These are phyloP conservation scores for Vitellaria paradoxa DNA, from an alignment of 179 eudicot genomes.

Conservation along the genomic window DNA sequence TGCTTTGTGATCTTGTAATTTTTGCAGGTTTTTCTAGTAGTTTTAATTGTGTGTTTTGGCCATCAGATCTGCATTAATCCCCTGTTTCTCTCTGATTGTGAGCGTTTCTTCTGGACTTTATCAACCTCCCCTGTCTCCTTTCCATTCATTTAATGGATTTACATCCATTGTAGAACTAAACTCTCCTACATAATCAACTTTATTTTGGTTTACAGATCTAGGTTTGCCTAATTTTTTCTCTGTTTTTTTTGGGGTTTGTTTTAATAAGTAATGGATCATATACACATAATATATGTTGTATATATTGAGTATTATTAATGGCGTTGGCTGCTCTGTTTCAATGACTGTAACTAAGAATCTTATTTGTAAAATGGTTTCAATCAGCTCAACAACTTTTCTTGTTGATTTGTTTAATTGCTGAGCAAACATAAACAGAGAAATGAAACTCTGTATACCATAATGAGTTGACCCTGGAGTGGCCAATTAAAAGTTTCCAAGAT, in stretches of 20 bases:
- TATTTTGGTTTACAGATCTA: neutral
- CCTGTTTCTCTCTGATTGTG: too few species aligned
- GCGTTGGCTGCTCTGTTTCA: neutral
- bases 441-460: neutral
- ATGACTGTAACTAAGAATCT: too few species aligned
- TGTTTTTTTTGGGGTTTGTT: too few species aligned
- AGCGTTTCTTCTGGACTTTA: too few species aligned
- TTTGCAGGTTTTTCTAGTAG: neutral
- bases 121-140: too few species aligned
- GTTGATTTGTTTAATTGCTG: neutral
- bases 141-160: too few species aligned
- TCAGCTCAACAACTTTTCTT: neutral
- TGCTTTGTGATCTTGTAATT: constrained; percentile 20
- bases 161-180: too few species aligned
- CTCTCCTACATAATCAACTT: too few species aligned
- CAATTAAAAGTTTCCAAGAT: too few species aligned
- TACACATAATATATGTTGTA: too few species aligned
- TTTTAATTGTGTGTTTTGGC: constrained; percentile 10
- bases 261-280: neutral
- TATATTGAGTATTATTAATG: neutral
- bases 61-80: constrained; percentile 13
- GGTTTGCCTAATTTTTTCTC: neutral
- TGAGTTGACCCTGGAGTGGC: neutral
- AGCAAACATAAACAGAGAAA: neutral
- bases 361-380: too few species aligned